phyloP scores from a whole-genome alignment of 805 yeast genomes.

The Alloascoidea africana region DNA sequence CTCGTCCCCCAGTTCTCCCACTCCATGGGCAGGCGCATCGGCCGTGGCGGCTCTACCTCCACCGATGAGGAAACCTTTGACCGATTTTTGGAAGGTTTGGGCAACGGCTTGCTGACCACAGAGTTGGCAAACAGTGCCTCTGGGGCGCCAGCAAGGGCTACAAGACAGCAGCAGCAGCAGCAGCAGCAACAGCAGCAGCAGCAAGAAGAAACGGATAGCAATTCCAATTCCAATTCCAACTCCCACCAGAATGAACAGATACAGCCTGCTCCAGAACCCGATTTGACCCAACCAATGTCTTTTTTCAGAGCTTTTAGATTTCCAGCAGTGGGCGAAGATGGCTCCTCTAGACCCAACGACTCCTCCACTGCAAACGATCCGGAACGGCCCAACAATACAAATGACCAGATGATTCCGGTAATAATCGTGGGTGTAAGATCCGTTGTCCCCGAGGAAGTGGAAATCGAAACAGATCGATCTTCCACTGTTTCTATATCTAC shows the following conservation, averaged over 20 bases:
- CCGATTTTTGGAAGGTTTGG: slow-evolving; percentile 26
- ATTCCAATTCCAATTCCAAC: slow-evolving; percentile 1
- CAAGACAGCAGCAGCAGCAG: slow-evolving; percentile 5
- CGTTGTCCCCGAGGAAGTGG: slow-evolving; percentile 9
- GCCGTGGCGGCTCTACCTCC: slow-evolving; percentile 7
- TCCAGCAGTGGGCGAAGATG: slow-evolving; percentile 13
- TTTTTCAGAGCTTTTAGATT: slow-evolving; percentile 30
- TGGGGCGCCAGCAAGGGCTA: slow-evolving; percentile 6
- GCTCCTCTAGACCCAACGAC: slow-evolving; percentile 3
- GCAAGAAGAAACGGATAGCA: background rate
- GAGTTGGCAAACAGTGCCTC: slow-evolving; percentile 19
- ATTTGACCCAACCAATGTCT: slow-evolving; percentile 16
- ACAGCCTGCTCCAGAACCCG: slow-evolving; percentile 8
- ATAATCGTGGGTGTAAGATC: slow-evolving; percentile 34
- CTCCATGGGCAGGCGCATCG: slow-evolving; percentile 6
- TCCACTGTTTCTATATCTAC: slow-evolving; percentile 5
- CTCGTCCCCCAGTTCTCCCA: slow-evolving; percentile 12
- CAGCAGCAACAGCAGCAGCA: slow-evolving; percentile 4
- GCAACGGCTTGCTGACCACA: slow-evolving; percentile 22
- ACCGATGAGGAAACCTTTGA: slow-evolving; percentile 24
- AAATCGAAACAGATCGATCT: slow-evolving; percentile 5
- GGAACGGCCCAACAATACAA: background rate
- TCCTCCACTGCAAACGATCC: background rate
- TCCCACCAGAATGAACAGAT: slow-evolving; percentile 1
- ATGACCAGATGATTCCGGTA: slow-evolving; percentile 23